Base-by-base conservation (phyloP, 371 early-diverging fungal species). In the Capillidium rhysosporum region DNA sequence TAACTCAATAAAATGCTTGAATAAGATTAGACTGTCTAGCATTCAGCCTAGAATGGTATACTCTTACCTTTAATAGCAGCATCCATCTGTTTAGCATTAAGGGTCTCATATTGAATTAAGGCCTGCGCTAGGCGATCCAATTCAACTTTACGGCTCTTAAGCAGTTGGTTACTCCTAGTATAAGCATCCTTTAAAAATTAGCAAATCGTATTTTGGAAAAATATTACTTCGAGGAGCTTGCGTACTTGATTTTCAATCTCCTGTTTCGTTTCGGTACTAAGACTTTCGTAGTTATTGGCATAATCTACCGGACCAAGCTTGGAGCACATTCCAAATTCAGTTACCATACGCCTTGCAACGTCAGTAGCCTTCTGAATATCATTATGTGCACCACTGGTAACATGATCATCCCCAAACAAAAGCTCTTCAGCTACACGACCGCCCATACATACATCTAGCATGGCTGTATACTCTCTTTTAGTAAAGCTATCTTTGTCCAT, bases 361-460 rank as follows among this genome's bases (percentile, higher is more conserved):
- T 69, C 68, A 0, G 93, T 94, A 2, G 97, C 98, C 47, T 89
- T 80, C 54, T 81, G 72, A 62, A 98, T 73, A 64, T 98, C 98
- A 57, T 75, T 83, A 47, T 80, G 77, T 2, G 93, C 91, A 5
- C 98, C 98, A 29, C 90, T 86, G 0, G 96, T 92, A 14, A 97
- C 89, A 63, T 91, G 84, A 7, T 93, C 92, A 0, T 69, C 57
- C 8, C 97, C 97, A 74, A 82, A 92, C 12, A 96, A 79, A 55
- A 97, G 63, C 58, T 94, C 92, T 61, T 98, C 98, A 2, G 96
- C 97, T 1, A 85, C 88, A 4, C 94, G 76, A 4, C 98, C 98
- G 24, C 96, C 98, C 90, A 98, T 87, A 61, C 87, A 84, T 7
- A 98, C 92, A 64, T 97, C 97, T 21, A 98, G 63, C 66, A 78